Evolutionary conservation across 331 rosid species (phyloP).

Genomic region (Stylosanthes scabra): DNA sequence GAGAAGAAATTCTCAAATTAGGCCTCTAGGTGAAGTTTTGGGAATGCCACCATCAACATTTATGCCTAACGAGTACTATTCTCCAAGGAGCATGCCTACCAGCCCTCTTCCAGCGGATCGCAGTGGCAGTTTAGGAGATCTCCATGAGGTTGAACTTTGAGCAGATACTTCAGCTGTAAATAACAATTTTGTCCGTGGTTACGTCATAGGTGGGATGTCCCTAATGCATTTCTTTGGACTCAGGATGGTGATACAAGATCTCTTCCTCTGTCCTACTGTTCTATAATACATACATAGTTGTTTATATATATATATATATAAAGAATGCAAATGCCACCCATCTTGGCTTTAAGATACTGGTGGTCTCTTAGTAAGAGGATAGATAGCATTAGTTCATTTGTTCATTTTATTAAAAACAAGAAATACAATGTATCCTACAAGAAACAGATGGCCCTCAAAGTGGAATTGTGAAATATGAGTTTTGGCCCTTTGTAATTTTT

Average conservation of each 20-base stretch:
- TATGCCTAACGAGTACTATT: slow-evolving; percentile 47
- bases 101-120: neutral
- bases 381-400: slow-evolving; percentile 67
- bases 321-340: slow-evolving; percentile 13
- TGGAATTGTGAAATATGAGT: slow-evolving; percentile 49
- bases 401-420: slow-evolving; percentile 67
- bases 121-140: slow-evolving; percentile 68
- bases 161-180: slow-evolving; percentile 64
- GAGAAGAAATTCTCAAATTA: slow-evolving; percentile 44
- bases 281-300: too few species aligned
- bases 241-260: too few species aligned
- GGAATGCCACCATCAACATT: slow-evolving; percentile 56
- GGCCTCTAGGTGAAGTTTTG: slow-evolving; percentile 61
- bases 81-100: slow-evolving; percentile 43
- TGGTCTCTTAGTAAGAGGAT: slow-evolving; percentile 28
- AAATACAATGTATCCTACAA: slow-evolving; percentile 32
- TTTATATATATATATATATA: too few species aligned
- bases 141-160: slow-evolving; percentile 97
- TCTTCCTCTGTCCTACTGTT: too few species aligned
- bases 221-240: slow-evolving; percentile 51
- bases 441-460: slow-evolving; percentile 39
- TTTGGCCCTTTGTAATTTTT: slow-evolving; percentile 37
- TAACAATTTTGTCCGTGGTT: slow-evolving; percentile 75
- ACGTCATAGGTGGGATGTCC: slow-evolving; percentile 52
- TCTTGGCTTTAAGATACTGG: slow-evolving; percentile 46